Evolutionary conservation across 1,139 yeast species (phyloP), one percentile per base, ranked within the genome.

Genomic region (Yamadazyma trypodendri): DNA sequence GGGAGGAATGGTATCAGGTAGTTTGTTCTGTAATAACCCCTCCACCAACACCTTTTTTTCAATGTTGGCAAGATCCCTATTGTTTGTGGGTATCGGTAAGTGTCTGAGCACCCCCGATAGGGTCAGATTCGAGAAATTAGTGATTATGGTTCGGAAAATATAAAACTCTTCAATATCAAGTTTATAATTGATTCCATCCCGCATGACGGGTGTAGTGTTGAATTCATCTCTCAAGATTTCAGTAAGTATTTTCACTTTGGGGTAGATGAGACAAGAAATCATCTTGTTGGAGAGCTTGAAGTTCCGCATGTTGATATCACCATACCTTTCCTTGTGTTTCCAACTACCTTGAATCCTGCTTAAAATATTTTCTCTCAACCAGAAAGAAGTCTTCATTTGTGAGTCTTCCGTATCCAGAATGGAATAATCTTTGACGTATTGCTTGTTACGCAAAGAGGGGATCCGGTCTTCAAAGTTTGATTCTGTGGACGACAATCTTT

Each of bases 371-470:
- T 84, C 80, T 39, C 95, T 65, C 41, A 84, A 74, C 98, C 98
- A 92, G 57, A 89, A 92, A 6, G 77, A 63, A 45, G 80, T 81
- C 42, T 79, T 71, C 61, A 79, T 72, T 31, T 47, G 56, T 46
- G 61, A 68, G 41, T 75, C 85, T 40, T 74, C 82, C 49, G 61
- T 74, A 3, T 75, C 79, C 0, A 79, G 64, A 21, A 80, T 54
- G 36, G 72, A 74, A 36, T 79, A 74, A 50, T 83, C 84, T 24
- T 81, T 75, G 14, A 88, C 69, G 52, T 81, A 86, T 59, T 89
- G 96, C 42, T 81, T 79, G 32, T 80, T 77, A 29, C 84, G 60
- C 31, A 89, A 63, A 21, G 87, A 81, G n/a, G 97, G 97, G 22
- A 90, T 81, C 0, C 78, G 74, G 28, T 60, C 59, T 3, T 63